Evolutionary conservation across 768 basidiomycete species (phyloP).

Genomic region (Tricholoma furcatifolium): DNA sequence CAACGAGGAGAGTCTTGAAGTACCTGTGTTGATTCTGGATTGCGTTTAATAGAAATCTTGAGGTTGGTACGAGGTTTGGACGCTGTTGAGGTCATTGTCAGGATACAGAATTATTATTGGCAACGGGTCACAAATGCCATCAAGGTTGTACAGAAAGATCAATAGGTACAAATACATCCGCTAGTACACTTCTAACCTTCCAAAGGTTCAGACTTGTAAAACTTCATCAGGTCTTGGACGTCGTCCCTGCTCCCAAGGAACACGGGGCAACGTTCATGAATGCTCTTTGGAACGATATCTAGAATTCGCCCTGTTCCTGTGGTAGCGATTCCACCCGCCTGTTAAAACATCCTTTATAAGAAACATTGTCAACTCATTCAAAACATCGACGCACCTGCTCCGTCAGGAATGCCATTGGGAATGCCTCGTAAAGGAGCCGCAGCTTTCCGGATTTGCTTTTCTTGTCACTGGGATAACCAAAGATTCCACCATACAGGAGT

Average conservation of each 20-base stretch:
- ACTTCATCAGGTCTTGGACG: conserved; percentile 86
- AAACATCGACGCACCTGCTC: conserved; percentile 65
- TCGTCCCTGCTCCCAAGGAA: conserved; percentile 95
- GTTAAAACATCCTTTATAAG: conserved; percentile 14
- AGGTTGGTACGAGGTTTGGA: conserved; percentile 20
- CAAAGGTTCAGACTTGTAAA: conserved; percentile 54
- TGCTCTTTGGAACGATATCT: conserved; percentile 80
- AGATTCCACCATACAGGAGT: conserved; percentile 95
- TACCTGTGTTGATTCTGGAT: conserved; percentile 19
- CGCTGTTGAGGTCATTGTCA: conserved; percentile 16
- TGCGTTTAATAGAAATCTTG: conserved; percentile 15
- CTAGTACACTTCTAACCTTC: conserved; percentile 16
- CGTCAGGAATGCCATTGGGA: conserved; percentile 95
- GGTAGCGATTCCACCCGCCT: conserved; percentile 96
- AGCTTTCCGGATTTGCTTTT: conserved; percentile 97
- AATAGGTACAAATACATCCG: conserved; percentile 3
- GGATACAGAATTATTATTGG: neutral
- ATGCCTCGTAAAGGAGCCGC: conserved; percentile 93
- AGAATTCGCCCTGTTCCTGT: conserved; percentile 93
- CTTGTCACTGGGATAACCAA: conserved; percentile 97
- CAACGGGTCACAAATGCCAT: neutral
- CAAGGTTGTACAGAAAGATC: neutral
- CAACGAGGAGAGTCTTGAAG: neutral
- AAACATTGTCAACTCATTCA: neutral
- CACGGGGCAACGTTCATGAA: conserved; percentile 91